A percentile compares a stretch with the other conserved stretches of the same genome.
These are phyloP conservation scores for Martensiomyces pterosporus DNA, from an alignment of 192 early-diverging fungal species.

Conservation along the genomic window DNA sequence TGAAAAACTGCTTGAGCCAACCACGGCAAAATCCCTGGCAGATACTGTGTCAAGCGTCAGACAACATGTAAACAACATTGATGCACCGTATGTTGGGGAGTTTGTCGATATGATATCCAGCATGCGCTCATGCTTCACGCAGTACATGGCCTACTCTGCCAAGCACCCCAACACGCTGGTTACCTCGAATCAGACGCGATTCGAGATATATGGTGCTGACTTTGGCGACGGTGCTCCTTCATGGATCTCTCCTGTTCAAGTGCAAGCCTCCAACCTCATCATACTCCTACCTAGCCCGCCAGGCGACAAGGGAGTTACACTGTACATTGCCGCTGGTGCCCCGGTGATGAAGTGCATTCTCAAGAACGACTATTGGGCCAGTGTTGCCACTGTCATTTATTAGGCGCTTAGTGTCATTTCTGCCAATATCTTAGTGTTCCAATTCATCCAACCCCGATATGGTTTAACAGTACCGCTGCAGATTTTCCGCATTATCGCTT, in stretches of 20 bases:
- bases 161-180: constrained; percentile 5
- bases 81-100: constrained; percentile 6
- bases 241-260: constrained; percentile 8
- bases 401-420: too few species aligned
- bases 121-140: constrained; percentile 12
- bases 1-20: neutral
- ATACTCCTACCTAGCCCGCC: neutral
- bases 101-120: constrained; percentile 22
- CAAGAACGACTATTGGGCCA: constrained; percentile 40
- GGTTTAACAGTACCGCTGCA: too few species aligned
- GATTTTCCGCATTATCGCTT: too few species aligned
- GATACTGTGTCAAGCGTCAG: constrained; percentile 1
- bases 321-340: too few species aligned
- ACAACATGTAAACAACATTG: constrained; percentile 4
- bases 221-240: constrained; percentile 37
- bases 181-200: constrained; percentile 27
- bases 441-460: too few species aligned
- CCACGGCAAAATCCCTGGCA: constrained; percentile 6
- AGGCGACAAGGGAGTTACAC: neutral
- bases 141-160: constrained; percentile 7
- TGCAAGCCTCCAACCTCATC: neutral
- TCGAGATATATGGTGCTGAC: constrained; percentile 15
- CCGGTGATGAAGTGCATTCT: constrained; percentile 45
- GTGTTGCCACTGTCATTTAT: constrained; percentile 27
- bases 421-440: too few species aligned